A percentile compares a stretch with the other conserved stretches of the same genome.
These are phyloP conservation scores for Trichoderma sp. DNA, from an alignment of 2,329 filamentous ascomycete genomes.

Conservation along the genomic window DNA sequence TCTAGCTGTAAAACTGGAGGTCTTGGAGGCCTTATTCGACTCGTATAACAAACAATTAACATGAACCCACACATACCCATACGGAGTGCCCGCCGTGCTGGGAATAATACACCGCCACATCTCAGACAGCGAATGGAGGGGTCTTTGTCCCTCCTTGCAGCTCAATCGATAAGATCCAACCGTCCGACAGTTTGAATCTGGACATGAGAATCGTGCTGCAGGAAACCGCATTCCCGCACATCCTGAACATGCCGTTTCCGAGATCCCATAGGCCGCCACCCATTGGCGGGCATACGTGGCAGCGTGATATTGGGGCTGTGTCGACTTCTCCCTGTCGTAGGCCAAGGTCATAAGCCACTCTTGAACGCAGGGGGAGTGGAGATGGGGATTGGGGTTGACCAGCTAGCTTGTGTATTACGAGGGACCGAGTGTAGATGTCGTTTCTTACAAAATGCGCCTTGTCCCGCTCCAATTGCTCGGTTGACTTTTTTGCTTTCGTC, in stretches of 20 bases:
- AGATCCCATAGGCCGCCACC: constrained; percentile 1
- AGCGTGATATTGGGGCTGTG: constrained; percentile 21
- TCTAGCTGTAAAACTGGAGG: background rate
- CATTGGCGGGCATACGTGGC: constrained; percentile 16
- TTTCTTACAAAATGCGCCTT: background rate
- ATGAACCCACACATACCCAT: background rate
- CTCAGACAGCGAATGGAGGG: background rate
- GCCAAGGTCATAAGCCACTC: constrained; percentile 18
- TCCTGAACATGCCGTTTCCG: background rate
- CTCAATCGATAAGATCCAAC: background rate
- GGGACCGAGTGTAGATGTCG: background rate
- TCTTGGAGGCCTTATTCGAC: background rate
- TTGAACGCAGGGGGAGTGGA: constrained; percentile 17
- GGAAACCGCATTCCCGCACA: background rate
- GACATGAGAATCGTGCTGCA: background rate
- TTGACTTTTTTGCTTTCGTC: background rate
- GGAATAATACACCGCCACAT: constrained; percentile 12
- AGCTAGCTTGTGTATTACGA: background rate
- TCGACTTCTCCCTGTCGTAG: background rate
- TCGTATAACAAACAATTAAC: background rate
- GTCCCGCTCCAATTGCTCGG: background rate
- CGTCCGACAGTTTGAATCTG: background rate
- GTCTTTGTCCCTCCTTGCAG: background rate
- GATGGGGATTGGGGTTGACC: background rate
- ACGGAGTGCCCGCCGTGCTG: background rate